Base-by-base conservation (phyloP, 768 basidiomycete genomes). In the Pleurotus tuoliensis region DNA sequence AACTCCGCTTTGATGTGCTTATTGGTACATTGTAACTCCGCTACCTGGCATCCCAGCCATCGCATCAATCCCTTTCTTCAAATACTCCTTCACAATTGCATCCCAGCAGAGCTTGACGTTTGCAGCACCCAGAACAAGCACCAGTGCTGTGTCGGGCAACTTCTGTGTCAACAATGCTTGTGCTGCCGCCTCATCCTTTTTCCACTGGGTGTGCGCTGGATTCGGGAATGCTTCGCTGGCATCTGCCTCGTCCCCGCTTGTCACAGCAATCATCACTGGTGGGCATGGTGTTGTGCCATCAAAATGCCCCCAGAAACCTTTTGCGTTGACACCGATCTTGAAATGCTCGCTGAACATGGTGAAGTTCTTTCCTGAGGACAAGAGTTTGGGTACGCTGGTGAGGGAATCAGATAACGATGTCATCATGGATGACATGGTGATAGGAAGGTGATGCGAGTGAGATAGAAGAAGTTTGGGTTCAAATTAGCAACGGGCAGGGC, bases 281-380 rank as follows among this genome's bases (percentile, higher is more conserved):
- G 24, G 24, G 24, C 24, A 24, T 4, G 4, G 24, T 4, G 4
- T 4, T 1, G 4, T 24, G 24, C 24, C 24, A n/a, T 64, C 54
- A 22, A 63, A 62, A 25, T 64, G 63, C 9, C 54, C 59, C 46
- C 55, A 59, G 1, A 56, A 43, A 2, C 57, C 47, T 24, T 64
- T 63, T 13, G 60, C 60, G 12, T 61, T 18, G 5, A 63, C 47
- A 0, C 59, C 59, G 11, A 53, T 47, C 34, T 34, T 5, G 55
- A 64, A 61, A 0, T 55, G 44, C 13, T 50, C 5, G 24, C 27
- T 11, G 34, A 62, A 64, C 11, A 61, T 50, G 13, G 55, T 43
- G 50, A 56, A 63, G 44, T 64, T 64, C 8, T 45, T 37, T 55
- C 63, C 20, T 1, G 41, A n/a, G 5, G 20, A n/a, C 41, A 63